Conservation (phyloP, 2,329 filamentous ascomycete genomes). For the Xylariaceae sp. region DNA sequence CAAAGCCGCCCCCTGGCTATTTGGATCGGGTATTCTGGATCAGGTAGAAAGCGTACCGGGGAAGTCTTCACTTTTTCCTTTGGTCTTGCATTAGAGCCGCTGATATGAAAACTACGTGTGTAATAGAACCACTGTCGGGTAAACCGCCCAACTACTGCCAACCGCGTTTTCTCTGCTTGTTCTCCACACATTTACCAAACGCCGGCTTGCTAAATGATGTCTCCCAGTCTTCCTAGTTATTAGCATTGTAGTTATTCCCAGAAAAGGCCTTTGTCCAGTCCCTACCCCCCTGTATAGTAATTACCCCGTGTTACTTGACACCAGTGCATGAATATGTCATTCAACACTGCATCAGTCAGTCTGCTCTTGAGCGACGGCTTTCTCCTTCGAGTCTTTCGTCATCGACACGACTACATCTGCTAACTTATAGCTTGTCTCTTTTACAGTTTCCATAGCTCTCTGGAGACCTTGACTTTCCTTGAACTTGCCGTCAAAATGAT, state of each 20-base stretch:
- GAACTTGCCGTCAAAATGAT: slow-evolving; percentile 4
- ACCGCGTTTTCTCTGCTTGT: neutral
- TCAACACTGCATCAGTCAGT: slow-evolving; percentile 2
- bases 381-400: slow-evolving; percentile 35
- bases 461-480: slow-evolving; percentile 21
- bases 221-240: neutral
- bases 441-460: slow-evolving; percentile 29
- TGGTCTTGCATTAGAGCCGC: neutral
- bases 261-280: neutral
- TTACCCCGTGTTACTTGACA: neutral
- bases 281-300: neutral
- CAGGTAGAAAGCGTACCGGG: no score
- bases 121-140: neutral
- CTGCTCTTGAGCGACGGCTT: slow-evolving; percentile 15
- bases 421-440: slow-evolving; percentile 36
- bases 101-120: neutral
- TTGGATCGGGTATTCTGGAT: no score
- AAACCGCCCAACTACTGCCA: neutral
- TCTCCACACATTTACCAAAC: slow-evolving; percentile 3
- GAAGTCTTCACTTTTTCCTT: no score
- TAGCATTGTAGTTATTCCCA: neutral
- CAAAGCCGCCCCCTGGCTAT: no score
- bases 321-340: neutral
- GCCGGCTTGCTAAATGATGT: neutral
- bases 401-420: slow-evolving; percentile 41